Evolutionary conservation across 2,329 filamentous ascomycete species (phyloP).

Genomic region (Neofusicoccum umdonicola): DNA sequence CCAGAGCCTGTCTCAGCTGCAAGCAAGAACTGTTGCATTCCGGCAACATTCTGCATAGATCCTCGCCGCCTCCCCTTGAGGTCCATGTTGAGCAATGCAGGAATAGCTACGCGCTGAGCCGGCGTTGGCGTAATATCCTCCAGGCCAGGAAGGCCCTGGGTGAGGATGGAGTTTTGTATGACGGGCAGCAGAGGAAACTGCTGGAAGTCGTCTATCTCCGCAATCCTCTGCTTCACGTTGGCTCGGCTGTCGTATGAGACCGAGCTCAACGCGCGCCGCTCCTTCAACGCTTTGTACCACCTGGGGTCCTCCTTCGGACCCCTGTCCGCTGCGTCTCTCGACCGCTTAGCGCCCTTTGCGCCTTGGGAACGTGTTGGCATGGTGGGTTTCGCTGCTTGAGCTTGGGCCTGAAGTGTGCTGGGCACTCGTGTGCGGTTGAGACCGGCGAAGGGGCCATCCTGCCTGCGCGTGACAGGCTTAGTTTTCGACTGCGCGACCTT

Average conservation of each 20-base stretch:
- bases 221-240: slow-evolving; percentile 60
- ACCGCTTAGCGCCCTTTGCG: not conserved
- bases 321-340: not conserved
- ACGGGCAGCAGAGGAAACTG: slow-evolving; percentile 72
- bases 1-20: slow-evolving; percentile 96
- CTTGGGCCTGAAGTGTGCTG: slow-evolving; percentile 20
- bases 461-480: not conserved
- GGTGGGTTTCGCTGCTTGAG: slow-evolving; percentile 18
- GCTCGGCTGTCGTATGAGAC: slow-evolving; percentile 70
- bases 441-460: slow-evolving; percentile 29
- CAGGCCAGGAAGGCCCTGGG: slow-evolving; percentile 73
- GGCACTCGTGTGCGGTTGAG: slow-evolving; percentile 35
- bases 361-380: not conserved
- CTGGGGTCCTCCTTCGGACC: not conserved
- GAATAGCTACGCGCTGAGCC: slow-evolving; percentile 78
- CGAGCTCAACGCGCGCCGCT: slow-evolving; percentile 77
- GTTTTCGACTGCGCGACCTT: slow-evolving; percentile 5
- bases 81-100: slow-evolving; percentile 66
- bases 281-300: slow-evolving; percentile 71
- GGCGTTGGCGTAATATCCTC: slow-evolving; percentile 78
- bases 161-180: slow-evolving; percentile 67
- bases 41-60: slow-evolving; percentile 27
- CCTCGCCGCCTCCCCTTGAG: slow-evolving; percentile 20
- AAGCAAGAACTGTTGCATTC: slow-evolving; percentile 68
- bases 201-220: slow-evolving; percentile 73